Conservation (phyloP, 192 early-diverging fungal genomes). For the Coemansia erecta region DNA sequence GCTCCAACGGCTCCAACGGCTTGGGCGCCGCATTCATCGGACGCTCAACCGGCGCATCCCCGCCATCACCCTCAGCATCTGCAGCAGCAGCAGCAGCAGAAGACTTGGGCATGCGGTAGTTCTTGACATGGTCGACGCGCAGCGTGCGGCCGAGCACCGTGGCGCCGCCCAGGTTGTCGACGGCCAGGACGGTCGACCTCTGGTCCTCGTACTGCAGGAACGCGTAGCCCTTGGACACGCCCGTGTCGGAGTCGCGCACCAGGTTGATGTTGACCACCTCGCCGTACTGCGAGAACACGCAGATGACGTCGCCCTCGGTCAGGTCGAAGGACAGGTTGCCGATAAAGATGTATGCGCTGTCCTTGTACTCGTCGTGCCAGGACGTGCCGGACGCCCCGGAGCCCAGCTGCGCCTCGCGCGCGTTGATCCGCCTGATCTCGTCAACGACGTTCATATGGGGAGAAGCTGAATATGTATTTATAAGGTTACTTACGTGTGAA, state of each 20-base stretch:
- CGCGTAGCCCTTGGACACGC: constrained; percentile 79
- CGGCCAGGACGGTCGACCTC: constrained; percentile 82
- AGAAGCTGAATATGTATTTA: background rate
- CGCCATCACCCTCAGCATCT: constrained; percentile 50
- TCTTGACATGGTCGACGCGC: constrained; percentile 74
- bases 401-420: constrained; percentile 59
- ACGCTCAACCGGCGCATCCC: constrained; percentile 28
- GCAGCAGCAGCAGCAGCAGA: constrained; percentile 7
- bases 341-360: constrained; percentile 87
- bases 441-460: constrained; percentile 68
- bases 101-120: constrained; percentile 60
- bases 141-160: constrained; percentile 58
- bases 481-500: too few relatives aligned
- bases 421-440: constrained; percentile 83
- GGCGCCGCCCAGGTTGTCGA: constrained; percentile 92
- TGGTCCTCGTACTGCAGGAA: constrained; percentile 95
- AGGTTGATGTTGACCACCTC: constrained; percentile 90
- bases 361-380: constrained; percentile 88
- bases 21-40: constrained; percentile 59
- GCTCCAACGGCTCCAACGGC: constrained; percentile 30
- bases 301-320: constrained; percentile 91
- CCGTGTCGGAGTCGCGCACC: constrained; percentile 83
- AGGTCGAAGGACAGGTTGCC: constrained; percentile 82
- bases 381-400: constrained; percentile 53
- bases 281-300: constrained; percentile 90